phyloP scores from a whole-genome alignment of 2,329 filamentous ascomycete species.

The Cyanodermella asteris region DNA sequence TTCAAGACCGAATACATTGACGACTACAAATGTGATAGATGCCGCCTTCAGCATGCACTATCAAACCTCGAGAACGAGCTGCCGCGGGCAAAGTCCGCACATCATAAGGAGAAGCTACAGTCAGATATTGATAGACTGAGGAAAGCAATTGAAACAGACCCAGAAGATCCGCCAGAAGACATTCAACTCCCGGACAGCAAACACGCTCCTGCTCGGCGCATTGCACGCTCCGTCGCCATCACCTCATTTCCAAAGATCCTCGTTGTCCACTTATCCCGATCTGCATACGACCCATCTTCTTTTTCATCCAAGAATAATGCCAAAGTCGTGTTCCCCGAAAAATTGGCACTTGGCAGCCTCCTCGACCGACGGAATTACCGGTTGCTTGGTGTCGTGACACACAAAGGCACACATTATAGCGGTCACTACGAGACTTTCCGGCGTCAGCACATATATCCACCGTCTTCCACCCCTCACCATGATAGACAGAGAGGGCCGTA shows the following conservation, averaged over 20 bases:
- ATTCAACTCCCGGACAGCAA: conserved; percentile 54
- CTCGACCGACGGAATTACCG: conserved; percentile 61
- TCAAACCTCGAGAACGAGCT: conserved; percentile 39
- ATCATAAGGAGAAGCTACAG: conserved; percentile 29
- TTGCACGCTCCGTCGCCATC: conserved; percentile 72
- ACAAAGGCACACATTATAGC: conserved; percentile 87
- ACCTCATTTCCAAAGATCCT: conserved; percentile 74
- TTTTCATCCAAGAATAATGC: conserved; percentile 81
- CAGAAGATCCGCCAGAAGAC: conserved; percentile 51
- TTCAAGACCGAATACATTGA: conserved; percentile 93
- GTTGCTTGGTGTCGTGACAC: conserved; percentile 69
- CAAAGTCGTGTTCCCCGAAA: conserved; percentile 80
- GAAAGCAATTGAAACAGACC: conserved; percentile 52
- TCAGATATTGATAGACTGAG: conserved; percentile 44
- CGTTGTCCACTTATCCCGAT: conserved; percentile 77
- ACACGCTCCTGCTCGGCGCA: conserved; percentile 57
- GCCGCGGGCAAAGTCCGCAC: conserved; percentile 29
- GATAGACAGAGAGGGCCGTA: conserved; percentile 59
- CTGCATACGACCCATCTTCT: conserved; percentile 61
- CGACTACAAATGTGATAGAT: conserved; percentile 89
- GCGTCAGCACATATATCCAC: conserved; percentile 56
- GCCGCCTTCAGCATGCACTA: conserved; percentile 62
- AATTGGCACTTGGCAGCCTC: conserved; percentile 60
- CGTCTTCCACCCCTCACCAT: conserved; percentile 61
- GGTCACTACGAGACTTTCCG: conserved; percentile 95